A percentile compares a stretch with the other conserved stretches of the same genome.
Evolutionary conservation across 805 yeast genomes (phyloP).

Genomic region (Suhomyces kilbournensis): DNA sequence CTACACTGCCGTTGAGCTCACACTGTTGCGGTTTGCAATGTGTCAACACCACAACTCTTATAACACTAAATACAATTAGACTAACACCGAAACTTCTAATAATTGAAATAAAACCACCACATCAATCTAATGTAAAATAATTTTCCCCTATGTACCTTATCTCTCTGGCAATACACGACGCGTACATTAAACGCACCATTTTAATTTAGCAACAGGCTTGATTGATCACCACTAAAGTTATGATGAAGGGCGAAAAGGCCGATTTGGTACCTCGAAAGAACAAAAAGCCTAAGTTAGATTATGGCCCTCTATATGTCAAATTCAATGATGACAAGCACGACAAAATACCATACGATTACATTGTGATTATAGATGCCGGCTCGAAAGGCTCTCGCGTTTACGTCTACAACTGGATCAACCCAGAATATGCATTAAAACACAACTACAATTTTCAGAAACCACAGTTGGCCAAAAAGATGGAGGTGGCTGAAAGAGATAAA

Average conservation of each 20-base stretch:
- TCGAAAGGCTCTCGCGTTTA: conserved; percentile 63
- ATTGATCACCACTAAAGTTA: not conserved
- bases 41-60: not conserved
- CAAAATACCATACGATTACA: conserved; percentile 56
- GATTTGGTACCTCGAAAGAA: conserved; percentile 5
- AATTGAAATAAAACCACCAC: not conserved
- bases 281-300: conserved; percentile 9
- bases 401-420: conserved; percentile 54
- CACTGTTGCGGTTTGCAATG: not conserved
- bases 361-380: conserved; percentile 63
- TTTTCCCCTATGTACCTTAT: not conserved
- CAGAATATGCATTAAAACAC: conserved; percentile 26
- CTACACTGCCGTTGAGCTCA: not conserved
- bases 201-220: not conserved
- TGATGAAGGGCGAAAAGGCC: not conserved
- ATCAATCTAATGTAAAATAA: not conserved
- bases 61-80: not conserved
- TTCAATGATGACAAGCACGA: conserved; percentile 22
- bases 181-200: not conserved
- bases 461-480: not conserved
- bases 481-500: not conserved
- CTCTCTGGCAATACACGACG: not conserved
- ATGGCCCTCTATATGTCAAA: conserved; percentile 29
- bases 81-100: not conserved
- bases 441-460: not conserved